Evolutionary conservation across 306 rosid species (phyloP).

Genomic region (Malus orientalis): DNA sequence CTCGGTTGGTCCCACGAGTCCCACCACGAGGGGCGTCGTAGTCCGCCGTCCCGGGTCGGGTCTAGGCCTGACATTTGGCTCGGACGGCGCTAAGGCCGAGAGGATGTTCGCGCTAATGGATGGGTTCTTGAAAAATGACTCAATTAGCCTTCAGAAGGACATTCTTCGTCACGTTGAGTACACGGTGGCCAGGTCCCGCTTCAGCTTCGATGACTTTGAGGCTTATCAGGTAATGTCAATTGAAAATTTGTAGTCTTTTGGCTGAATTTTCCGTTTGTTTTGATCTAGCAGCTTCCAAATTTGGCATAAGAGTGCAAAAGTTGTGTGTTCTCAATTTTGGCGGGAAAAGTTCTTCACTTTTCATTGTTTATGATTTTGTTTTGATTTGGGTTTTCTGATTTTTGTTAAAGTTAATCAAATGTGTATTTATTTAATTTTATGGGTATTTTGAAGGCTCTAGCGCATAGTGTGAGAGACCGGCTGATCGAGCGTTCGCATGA

Average conservation of each 20-base stretch:
- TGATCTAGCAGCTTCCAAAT: background rate
- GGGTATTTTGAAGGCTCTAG: constrained; percentile 44
- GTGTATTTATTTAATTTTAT: constrained; percentile 9
- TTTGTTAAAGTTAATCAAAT: constrained; percentile 5
- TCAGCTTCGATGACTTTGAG: constrained; percentile 65
- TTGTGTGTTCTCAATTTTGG: background rate
- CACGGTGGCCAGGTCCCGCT: constrained; percentile 66
- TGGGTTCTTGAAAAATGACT: constrained; percentile 59
- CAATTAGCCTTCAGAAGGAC: constrained; percentile 62
- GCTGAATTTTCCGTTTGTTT: background rate
- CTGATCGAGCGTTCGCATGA: constrained; percentile 70
- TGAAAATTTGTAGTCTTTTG: background rate
- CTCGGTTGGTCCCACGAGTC: constrained; percentile 20
- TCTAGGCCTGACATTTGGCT: constrained; percentile 18
- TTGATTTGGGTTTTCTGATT: background rate
- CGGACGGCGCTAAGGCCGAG: constrained; percentile 42
- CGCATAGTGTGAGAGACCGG: constrained; percentile 64
- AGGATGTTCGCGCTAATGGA: constrained; percentile 65
- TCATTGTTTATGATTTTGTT: background rate
- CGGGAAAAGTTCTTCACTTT: constrained; percentile 1
- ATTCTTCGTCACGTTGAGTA: constrained; percentile 68
- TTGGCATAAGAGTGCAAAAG: background rate
- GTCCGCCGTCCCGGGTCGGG: constrained; percentile 49
- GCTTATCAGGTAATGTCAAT: constrained; percentile 51
- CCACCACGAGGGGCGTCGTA: constrained; percentile 37